Conservation (phyloP, 257 asterid genomes). For the Solanum ahanhuiri region DNA sequence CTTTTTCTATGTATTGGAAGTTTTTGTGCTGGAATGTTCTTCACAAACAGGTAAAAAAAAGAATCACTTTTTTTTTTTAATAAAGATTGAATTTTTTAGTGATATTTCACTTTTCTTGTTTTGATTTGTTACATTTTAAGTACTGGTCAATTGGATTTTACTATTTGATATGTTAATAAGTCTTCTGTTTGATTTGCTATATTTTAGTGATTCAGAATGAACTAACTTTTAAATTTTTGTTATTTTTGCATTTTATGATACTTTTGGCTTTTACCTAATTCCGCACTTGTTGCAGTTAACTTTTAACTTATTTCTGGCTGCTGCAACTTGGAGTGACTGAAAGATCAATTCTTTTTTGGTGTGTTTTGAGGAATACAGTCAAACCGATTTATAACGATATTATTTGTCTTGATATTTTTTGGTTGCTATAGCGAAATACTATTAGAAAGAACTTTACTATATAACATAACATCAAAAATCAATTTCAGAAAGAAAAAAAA, state of each 20-base stretch:
- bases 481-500: too few relatives aligned
- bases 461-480: neutral
- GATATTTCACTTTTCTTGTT: neutral
- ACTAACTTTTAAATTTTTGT: neutral
- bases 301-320: neutral
- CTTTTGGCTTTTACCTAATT: neutral
- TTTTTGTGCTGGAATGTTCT: constrained; percentile 64
- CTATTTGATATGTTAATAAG: neutral
- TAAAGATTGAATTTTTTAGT: neutral
- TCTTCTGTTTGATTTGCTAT: neutral
- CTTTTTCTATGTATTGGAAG: constrained; percentile 67
- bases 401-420: too few relatives aligned
- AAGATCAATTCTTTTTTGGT: neutral
- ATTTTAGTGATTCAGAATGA: neutral
- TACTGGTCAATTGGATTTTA: neutral
- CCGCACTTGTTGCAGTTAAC: neutral
- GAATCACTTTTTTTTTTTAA: neutral
- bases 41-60: constrained; percentile 59
- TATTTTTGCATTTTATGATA: neutral
- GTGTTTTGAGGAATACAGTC: neutral
- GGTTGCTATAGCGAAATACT: neutral
- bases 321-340: neutral
- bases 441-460: neutral
- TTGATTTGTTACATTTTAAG: neutral
- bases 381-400: too few relatives aligned